Percentiles rank a stretch among this genome's conserved stretches.
phyloP scores from a whole-genome alignment of 1,139 yeast species.

The Yueomyces sp. region DNA sequence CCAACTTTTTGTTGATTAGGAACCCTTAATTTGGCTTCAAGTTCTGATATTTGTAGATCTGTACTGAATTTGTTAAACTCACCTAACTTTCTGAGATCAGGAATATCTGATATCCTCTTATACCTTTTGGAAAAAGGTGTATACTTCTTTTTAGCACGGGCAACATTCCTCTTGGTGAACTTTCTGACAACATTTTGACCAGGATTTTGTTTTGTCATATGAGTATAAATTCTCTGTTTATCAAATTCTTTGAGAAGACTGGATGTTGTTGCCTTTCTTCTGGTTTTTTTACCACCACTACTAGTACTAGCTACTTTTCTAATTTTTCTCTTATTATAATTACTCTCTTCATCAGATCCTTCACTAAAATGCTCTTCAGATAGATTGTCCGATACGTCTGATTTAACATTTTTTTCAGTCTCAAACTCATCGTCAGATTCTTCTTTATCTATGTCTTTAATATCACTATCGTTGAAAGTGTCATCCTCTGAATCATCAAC shows the following conservation, averaged over 20 bases:
- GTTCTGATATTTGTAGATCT: conserved; percentile 14
- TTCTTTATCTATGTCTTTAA: conserved; percentile 1
- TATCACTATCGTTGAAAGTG: not conserved
- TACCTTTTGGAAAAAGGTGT: conserved; percentile 24
- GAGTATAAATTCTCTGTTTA: not conserved
- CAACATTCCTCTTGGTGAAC: conserved; percentile 22
- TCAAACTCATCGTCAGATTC: conserved; percentile 2
- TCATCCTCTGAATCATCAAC: conserved; percentile 4
- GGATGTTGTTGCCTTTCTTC: too few relatives aligned
- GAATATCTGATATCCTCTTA: conserved; percentile 19
- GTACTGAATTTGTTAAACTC: conserved; percentile 17
- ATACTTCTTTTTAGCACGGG: conserved; percentile 23
- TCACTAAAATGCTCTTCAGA: not conserved
- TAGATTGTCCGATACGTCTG: not conserved
- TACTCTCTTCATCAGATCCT: not conserved
- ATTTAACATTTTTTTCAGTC: not conserved
- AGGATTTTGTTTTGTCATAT: not conserved
- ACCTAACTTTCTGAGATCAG: conserved; percentile 18
- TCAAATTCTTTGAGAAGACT: too few relatives aligned
- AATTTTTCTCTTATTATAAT: too few relatives aligned
- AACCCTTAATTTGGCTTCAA: conserved; percentile 19
- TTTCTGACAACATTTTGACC: conserved; percentile 10
- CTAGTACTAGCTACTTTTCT: not conserved
- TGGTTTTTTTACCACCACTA: too few relatives aligned
- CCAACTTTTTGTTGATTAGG: conserved; percentile 17